Evolutionary conservation across 2,329 filamentous ascomycete genomes (phyloP).

Genomic region (Zarea fungicola): DNA sequence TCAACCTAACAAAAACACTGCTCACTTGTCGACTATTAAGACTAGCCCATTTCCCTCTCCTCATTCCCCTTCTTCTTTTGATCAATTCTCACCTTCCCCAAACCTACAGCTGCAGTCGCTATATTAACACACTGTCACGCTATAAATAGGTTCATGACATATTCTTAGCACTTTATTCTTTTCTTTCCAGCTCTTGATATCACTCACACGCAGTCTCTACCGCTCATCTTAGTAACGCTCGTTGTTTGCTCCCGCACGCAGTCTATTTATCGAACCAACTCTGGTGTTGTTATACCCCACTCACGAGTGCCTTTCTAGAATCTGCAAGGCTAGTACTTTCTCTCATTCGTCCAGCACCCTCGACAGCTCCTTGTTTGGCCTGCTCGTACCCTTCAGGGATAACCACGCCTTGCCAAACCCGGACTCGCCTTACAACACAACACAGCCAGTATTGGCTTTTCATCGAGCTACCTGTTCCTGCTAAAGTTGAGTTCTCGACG

Average conservation of each 20-base stretch:
- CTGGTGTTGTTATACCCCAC: neutral
- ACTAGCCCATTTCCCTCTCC: neutral
- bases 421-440: too few species aligned
- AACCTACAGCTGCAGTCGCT: neutral
- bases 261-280: neutral
- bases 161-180: neutral
- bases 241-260: neutral
- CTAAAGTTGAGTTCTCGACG: too few species aligned
- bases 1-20: conserved; percentile 5
- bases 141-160: conserved; percentile 8
- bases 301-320: neutral
- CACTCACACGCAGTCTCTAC: conserved; percentile 7
- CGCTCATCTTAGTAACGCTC: neutral
- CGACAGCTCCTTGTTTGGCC: too few species aligned
- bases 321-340: too few species aligned
- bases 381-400: too few species aligned
- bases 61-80: neutral
- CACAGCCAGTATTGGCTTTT: too few species aligned
- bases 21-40: conserved; percentile 3
- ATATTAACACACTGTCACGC: neutral
- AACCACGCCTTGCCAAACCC: too few species aligned
- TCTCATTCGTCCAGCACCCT: too few species aligned
- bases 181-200: neutral
- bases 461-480: too few species aligned
- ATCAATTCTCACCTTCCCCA: neutral